These are phyloP conservation scores for Pseudocercospora crystallina DNA, from an alignment of 2,329 filamentous ascomycete genomes.

Conservation along the genomic window DNA sequence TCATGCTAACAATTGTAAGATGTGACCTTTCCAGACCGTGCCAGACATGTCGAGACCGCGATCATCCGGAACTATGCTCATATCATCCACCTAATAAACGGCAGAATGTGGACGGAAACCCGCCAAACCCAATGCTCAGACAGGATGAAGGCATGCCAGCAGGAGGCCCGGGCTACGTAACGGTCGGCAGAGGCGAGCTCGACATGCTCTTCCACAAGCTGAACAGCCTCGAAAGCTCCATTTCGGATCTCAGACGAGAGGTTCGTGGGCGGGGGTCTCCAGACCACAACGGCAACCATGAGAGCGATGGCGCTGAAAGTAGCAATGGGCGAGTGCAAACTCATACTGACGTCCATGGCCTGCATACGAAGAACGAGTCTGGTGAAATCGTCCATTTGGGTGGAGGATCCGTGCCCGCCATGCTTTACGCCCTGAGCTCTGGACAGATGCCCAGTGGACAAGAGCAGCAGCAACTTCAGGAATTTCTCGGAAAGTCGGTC, in stretches of 20 bases:
- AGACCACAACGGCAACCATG: constrained; percentile 14
- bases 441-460: constrained; percentile 36
- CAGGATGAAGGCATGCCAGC: too few relatives aligned
- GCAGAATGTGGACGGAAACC: constrained; percentile 29
- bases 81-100: constrained; percentile 41
- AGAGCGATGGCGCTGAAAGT: constrained; percentile 21
- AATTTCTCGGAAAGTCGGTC: constrained; percentile 61
- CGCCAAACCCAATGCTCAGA: constrained; percentile 5
- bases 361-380: constrained; percentile 59
- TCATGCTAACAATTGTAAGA: constrained; percentile 27
- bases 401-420: constrained; percentile 61
- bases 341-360: constrained; percentile 53
- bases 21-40: constrained; percentile 50
- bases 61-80: constrained; percentile 52
- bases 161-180: constrained; percentile 26
- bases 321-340: constrained; percentile 21
- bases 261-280: constrained; percentile 25
- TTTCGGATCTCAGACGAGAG: constrained; percentile 43
- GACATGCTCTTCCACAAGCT: constrained; percentile 51
- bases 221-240: constrained; percentile 48
- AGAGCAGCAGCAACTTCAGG: constrained; percentile 55
- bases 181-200: constrained; percentile 42
- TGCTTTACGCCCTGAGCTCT: constrained; percentile 54
- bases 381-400: constrained; percentile 60
- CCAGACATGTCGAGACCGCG: constrained; percentile 51